These are phyloP conservation scores for Diplosphaera chodatii DNA, from an alignment of 139 green algal genomes.

Conservation along the genomic window DNA sequence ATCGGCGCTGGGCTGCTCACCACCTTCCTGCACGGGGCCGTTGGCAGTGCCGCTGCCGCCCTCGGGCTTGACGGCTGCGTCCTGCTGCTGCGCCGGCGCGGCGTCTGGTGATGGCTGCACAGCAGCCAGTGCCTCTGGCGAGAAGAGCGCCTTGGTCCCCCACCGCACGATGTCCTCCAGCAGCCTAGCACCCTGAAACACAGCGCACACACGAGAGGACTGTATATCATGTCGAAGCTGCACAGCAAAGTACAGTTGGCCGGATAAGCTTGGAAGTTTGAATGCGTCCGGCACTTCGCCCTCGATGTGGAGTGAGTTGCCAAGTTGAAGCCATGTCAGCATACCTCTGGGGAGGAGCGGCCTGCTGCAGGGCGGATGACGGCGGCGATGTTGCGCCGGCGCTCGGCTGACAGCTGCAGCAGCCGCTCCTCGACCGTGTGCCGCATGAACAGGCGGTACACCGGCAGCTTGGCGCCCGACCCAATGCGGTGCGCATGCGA, in stretches of 20 bases:
- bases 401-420: slow-evolving; percentile 25
- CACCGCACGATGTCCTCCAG: slow-evolving; percentile 61
- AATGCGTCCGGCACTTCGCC: too few species aligned
- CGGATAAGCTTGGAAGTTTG: too few species aligned
- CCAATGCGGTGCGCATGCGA: slow-evolving; percentile 11
- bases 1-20: too few species aligned
- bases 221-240: too few species aligned
- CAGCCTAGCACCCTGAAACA: slow-evolving; percentile 14
- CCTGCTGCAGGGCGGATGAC: background rate
- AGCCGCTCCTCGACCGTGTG: slow-evolving; percentile 53
- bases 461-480: slow-evolving; percentile 2
- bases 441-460: slow-evolving; percentile 41
- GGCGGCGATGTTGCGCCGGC: background rate
- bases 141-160: slow-evolving; percentile 47
- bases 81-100: background rate
- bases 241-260: background rate
- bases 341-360: background rate
- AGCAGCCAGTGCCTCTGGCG: background rate
- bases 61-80: background rate
- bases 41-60: background rate
- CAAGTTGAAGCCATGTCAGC: too few species aligned
- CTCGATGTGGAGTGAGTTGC: too few species aligned
- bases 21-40: too few species aligned
- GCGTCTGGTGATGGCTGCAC: too few species aligned
- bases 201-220: too few species aligned